Evolutionary conservation across 1,139 yeast species (phyloP).

Genomic region (Yamadazyma pseudoaaseri): DNA sequence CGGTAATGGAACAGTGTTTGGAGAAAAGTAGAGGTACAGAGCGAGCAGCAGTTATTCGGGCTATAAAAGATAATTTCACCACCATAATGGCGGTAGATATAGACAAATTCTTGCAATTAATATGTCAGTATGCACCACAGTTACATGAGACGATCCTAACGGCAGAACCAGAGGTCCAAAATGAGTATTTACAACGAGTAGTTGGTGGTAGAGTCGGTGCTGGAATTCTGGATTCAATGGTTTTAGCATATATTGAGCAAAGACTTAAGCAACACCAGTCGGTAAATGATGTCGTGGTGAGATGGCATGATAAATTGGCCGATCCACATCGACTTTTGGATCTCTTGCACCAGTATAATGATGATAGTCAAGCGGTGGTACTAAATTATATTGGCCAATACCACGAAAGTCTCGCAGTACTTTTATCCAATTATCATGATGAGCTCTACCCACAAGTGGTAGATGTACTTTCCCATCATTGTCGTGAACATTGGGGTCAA

Average conservation of each 20-base stretch:
- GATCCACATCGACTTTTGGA: neutral
- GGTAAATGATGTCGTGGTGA: neutral
- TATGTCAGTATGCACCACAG: constrained; percentile 34
- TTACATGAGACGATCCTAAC: constrained; percentile 25
- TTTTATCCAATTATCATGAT: neutral
- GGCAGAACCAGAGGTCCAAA: neutral
- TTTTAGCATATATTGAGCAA: neutral
- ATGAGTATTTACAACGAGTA: neutral
- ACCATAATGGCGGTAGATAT: constrained; percentile 35
- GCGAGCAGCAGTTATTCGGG: neutral
- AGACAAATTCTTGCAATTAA: constrained; percentile 31
- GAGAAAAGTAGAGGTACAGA: neutral
- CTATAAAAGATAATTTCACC: constrained; percentile 33
- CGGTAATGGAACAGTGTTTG: neutral
- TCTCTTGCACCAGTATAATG: neutral
- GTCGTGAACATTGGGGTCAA: neutral
- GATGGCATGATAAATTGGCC: neutral
- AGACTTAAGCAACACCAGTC: neutral
- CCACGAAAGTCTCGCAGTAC: constrained; percentile 1
- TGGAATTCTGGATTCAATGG: neutral
- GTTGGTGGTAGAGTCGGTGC: neutral
- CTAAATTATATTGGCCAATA: neutral
- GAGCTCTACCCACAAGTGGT: neutral
- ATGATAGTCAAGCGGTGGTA: neutral
- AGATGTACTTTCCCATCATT: neutral